These are phyloP conservation scores for Trichopus zeylanicus DNA, from an alignment of 116 monocot species.

Conservation along the genomic window DNA sequence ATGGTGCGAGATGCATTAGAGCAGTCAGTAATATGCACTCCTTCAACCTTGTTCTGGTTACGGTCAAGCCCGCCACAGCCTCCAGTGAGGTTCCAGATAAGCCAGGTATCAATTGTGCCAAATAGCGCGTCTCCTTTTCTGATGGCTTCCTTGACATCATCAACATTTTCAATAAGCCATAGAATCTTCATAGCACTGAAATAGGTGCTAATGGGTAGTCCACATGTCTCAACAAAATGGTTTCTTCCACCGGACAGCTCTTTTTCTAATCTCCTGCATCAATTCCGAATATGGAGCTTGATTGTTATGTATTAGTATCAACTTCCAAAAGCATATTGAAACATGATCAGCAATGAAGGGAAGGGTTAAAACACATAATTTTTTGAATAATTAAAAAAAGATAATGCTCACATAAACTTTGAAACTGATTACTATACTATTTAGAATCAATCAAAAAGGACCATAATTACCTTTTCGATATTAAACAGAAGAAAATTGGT, in stretches of 20 bases:
- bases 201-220: constrained; percentile 88
- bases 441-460: too few species aligned
- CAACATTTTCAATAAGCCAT: constrained; percentile 85
- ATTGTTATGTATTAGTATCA: background rate
- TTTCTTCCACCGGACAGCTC: constrained; percentile 61
- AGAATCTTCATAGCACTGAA: constrained; percentile 88
- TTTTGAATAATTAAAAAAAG: too few species aligned
- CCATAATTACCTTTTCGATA: too few species aligned
- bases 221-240: constrained; percentile 79
- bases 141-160: constrained; percentile 45
- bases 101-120: constrained; percentile 83
- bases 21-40: constrained; percentile 80
- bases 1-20: constrained; percentile 89
- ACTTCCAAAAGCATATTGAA: too few species aligned
- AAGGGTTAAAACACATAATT: too few species aligned
- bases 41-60: constrained; percentile 17
- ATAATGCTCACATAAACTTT: too few species aligned
- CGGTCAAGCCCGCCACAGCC: constrained; percentile 24
- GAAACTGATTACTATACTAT: too few species aligned
- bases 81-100: constrained; percentile 95
- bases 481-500: too few species aligned
- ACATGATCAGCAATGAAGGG: too few species aligned
- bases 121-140: constrained; percentile 69
- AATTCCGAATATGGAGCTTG: background rate
- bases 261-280: constrained; percentile 74